These are phyloP conservation scores for Trichoderma brevicompactum DNA, from an alignment of 2,329 filamentous ascomycete species.

Conservation along the genomic window DNA sequence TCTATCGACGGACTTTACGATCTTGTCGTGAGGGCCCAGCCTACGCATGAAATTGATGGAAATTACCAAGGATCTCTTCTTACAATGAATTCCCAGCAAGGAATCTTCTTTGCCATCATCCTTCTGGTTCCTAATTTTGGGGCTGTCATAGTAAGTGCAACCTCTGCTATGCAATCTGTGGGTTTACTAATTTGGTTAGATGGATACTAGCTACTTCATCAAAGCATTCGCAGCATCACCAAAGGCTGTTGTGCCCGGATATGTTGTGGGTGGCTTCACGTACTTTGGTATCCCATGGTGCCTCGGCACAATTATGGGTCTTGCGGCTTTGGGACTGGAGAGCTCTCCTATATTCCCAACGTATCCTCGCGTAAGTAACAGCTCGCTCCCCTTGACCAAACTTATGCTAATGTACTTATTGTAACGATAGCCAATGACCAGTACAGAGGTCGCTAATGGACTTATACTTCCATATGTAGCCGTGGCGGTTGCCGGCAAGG, in stretches of 20 bases:
- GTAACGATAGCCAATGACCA: background rate
- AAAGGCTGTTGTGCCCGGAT: constrained; percentile 11
- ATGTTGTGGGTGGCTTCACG: constrained; percentile 3
- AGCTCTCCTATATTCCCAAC: constrained; percentile 11
- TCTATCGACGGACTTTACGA: constrained; percentile 17
- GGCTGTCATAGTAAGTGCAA: constrained; percentile 9
- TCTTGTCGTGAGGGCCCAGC: constrained; percentile 4
- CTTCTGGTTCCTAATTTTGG: constrained; percentile 14
- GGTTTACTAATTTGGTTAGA: background rate
- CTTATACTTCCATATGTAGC: constrained; percentile 20
- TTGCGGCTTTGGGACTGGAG: constrained; percentile 13
- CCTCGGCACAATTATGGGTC: constrained; percentile 17
- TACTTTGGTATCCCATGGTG: constrained; percentile 16
- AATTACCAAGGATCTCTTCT: constrained; percentile 18
- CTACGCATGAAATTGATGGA: constrained; percentile 1
- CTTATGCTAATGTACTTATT: background rate
- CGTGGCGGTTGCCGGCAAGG: constrained; percentile 17
- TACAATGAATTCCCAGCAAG: constrained; percentile 16
- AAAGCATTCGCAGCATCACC: constrained; percentile 17
- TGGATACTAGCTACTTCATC: constrained; percentile 21
- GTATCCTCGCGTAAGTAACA: constrained; percentile 9
- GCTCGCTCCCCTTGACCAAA: accelerated
- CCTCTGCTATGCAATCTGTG: accelerated
- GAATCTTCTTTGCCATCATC: constrained; percentile 19
- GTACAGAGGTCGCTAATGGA: constrained; percentile 2